phyloP scores from a whole-genome alignment of 2,329 filamentous ascomycete genomes.

The Verticillium albo-atrum region DNA sequence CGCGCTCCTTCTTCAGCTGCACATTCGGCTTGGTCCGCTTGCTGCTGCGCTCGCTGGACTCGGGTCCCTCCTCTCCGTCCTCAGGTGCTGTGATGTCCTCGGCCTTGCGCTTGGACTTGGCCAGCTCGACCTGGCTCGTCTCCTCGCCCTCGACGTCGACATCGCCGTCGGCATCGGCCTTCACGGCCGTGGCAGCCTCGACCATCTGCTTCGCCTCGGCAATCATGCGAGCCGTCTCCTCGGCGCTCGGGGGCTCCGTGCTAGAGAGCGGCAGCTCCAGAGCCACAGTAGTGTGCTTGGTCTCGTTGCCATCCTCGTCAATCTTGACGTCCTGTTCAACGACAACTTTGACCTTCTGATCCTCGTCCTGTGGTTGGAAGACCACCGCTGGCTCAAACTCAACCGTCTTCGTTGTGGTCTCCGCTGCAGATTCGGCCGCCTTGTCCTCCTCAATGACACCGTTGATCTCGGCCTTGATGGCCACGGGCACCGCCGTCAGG shows the following conservation, averaged over 20 bases:
- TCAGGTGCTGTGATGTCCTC: constrained; percentile 67
- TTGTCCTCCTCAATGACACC: constrained; percentile 20
- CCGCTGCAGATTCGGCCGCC: constrained; percentile 23
- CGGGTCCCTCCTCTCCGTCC: constrained; percentile 43
- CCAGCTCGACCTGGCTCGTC: constrained; percentile 27
- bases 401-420: constrained; percentile 34
- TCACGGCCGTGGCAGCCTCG: constrained; percentile 51
- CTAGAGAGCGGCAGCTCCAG: constrained; percentile 63
- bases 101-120: constrained; percentile 67
- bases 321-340: constrained; percentile 61
- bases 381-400: constrained; percentile 45
- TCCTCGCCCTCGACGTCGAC: constrained; percentile 26
- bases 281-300: constrained; percentile 68
- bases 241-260: constrained; percentile 65
- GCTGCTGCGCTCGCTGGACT: constrained; percentile 36
- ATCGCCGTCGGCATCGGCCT: constrained; percentile 28
- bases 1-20: constrained; percentile 78
- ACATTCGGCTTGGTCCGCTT: constrained; percentile 83
- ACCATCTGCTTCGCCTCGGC: constrained; percentile 87
- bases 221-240: constrained; percentile 80
- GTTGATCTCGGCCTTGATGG: constrained; percentile 21
- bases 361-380: constrained; percentile 49
- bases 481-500: constrained; percentile 18
- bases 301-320: constrained; percentile 54
- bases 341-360: constrained; percentile 62